Percentiles rank a stretch among this genome's conserved stretches.
These are phyloP conservation scores for Orobanche coerulescens DNA, from an alignment of 257 asterid species.

Conservation along the genomic window DNA sequence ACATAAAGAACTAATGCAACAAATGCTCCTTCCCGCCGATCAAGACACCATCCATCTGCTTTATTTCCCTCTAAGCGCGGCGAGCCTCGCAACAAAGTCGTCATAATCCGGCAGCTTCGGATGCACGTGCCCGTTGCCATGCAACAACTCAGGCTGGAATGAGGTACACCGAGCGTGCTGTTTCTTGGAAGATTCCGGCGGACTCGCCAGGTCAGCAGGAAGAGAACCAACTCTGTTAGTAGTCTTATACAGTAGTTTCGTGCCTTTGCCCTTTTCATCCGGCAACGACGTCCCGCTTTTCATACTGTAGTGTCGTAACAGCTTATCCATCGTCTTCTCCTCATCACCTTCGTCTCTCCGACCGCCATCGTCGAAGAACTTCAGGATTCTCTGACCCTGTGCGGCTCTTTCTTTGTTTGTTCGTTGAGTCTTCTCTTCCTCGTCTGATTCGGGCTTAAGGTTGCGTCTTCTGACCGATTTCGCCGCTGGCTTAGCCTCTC, in stretches of 20 bases:
- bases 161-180: conserved; percentile 55
- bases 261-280: conserved; percentile 24
- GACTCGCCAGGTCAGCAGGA: conserved; percentile 32
- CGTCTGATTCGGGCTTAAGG: conserved; percentile 22
- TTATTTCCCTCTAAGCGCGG: conserved; percentile 33
- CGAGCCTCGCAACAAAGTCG: conserved; percentile 68
- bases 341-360: conserved; percentile 36
- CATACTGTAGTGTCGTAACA: conserved; percentile 42
- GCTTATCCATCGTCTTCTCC: conserved; percentile 48
- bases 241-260: conserved; percentile 15
- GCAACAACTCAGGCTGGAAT: conserved; percentile 35
- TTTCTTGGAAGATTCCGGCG: conserved; percentile 26
- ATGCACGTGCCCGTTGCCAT: conserved; percentile 49
- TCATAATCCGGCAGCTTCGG: conserved; percentile 76
- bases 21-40: background rate
- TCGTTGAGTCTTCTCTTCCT: background rate
- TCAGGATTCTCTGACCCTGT: conserved; percentile 30
- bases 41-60: background rate
- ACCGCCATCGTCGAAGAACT: conserved; percentile 35
- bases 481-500: conserved; percentile 23
- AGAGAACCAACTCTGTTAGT: conserved; percentile 43
- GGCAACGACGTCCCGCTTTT: conserved; percentile 23
- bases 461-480: conserved; percentile 47
- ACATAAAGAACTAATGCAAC: no score
- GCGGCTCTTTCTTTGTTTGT: conserved; percentile 28